Conservation (phyloP, 768 basidiomycete genomes). For the Leccinum broughii region DNA sequence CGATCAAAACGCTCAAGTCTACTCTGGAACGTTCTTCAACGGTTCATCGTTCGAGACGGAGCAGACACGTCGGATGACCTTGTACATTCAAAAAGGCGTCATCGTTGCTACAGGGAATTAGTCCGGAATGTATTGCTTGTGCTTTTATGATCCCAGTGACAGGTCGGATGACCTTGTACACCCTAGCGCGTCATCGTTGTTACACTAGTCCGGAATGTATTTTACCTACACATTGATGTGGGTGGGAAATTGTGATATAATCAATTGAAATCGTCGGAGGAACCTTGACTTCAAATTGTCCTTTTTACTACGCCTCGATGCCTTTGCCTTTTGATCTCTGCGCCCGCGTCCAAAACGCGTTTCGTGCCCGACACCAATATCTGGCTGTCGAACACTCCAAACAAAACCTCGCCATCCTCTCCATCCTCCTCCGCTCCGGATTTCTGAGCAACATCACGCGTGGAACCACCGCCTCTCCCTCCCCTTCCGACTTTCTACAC, state of each 20-base stretch:
- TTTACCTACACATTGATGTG: no score
- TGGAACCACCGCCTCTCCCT: slow-evolving; percentile 66
- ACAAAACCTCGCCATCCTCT: slow-evolving; percentile 89
- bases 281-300: not conserved
- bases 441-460: slow-evolving; percentile 83
- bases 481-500: slow-evolving; percentile 59
- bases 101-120: no score
- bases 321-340: slow-evolving; percentile 84
- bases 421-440: slow-evolving; percentile 88
- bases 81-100: no score
- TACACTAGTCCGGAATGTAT: no score
- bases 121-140: no score
- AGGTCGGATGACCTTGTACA: no score
- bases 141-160: no score
- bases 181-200: no score
- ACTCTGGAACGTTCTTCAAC: slow-evolving; percentile 66
- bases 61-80: slow-evolving; percentile 52
- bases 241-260: slow-evolving; percentile 15
- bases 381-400: slow-evolving; percentile 80
- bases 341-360: slow-evolving; percentile 89
- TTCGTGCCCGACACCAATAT: slow-evolving; percentile 78
- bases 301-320: slow-evolving; percentile 24
- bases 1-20: slow-evolving; percentile 63
- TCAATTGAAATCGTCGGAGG: not conserved
- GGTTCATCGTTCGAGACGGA: slow-evolving; percentile 59